phyloP scores from a whole-genome alignment of 176 grass and related monocot genomes.

The Zea luxurians region DNA sequence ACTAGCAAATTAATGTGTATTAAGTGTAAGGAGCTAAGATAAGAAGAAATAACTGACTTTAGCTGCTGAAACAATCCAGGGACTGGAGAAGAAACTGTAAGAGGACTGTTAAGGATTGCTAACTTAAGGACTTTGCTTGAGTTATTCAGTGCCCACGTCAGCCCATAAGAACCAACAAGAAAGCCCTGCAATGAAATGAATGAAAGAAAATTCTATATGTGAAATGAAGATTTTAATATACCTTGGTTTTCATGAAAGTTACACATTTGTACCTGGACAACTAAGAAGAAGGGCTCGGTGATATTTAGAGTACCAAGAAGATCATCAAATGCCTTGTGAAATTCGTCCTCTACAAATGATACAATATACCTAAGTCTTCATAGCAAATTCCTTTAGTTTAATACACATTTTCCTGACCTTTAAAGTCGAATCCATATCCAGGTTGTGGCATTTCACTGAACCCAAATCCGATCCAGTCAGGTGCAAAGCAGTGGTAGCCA shows the following conservation, averaged over 20 bases:
- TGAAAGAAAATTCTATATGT: slow-evolving; percentile 9
- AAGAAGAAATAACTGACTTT: slow-evolving; percentile 53
- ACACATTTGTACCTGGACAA: slow-evolving; percentile 65
- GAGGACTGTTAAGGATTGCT: slow-evolving; percentile 88
- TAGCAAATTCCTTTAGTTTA: slow-evolving; percentile 20
- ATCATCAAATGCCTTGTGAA: slow-evolving; percentile 72
- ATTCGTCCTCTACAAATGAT: slow-evolving; percentile 79
- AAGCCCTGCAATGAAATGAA: slow-evolving; percentile 63
- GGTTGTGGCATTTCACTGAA: slow-evolving; percentile 97
- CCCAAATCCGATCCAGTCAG: slow-evolving; percentile 98
- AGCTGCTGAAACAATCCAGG: slow-evolving; percentile 92
- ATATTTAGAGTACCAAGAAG: slow-evolving; percentile 77
- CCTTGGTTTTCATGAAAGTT: slow-evolving; percentile 23
- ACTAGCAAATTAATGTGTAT: not conserved
- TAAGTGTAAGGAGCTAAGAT: slow-evolving; percentile 17
- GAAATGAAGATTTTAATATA: slow-evolving; percentile 3
- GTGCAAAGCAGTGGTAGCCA: slow-evolving; percentile 90
- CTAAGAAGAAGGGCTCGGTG: slow-evolving; percentile 75
- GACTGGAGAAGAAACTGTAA: slow-evolving; percentile 76
- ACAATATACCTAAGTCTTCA: slow-evolving; percentile 19
- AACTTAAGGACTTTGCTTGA: slow-evolving; percentile 74
- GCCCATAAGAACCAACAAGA: slow-evolving; percentile 94
- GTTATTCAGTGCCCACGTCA: slow-evolving; percentile 93
- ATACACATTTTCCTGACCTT: slow-evolving; percentile 53
- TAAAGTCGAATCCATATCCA: slow-evolving; percentile 89